Percentiles rank a stretch among this genome's conserved stretches.
phyloP scores from a whole-genome alignment of 2,329 filamentous ascomycete species.

The Penicillium sp. region DNA sequence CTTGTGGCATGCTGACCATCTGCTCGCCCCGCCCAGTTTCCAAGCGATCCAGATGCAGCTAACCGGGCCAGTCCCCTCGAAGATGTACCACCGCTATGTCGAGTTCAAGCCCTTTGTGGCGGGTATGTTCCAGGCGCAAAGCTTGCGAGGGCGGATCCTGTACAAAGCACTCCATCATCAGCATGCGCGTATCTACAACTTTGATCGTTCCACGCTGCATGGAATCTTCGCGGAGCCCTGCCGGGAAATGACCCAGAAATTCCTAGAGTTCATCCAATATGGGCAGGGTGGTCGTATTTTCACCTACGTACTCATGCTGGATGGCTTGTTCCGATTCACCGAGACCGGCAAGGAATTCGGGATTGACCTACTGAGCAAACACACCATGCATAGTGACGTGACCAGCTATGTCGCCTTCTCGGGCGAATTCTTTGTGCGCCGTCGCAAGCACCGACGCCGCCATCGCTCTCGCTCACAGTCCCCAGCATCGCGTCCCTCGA shows the following conservation, averaged over 20 bases:
- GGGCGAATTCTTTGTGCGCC: slow-evolving; percentile 88
- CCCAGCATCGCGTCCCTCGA: slow-evolving; percentile 12
- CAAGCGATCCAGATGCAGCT: slow-evolving; percentile 92
- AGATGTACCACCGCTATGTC: slow-evolving; percentile 88
- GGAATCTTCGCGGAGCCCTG: slow-evolving; percentile 68
- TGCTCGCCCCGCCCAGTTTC: slow-evolving; percentile 59
- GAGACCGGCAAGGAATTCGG: slow-evolving; percentile 96
- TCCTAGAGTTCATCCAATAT: slow-evolving; percentile 83
- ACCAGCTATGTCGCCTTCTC: slow-evolving; percentile 88
- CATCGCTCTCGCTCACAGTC: slow-evolving; percentile 27
- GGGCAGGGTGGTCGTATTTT: slow-evolving; percentile 85
- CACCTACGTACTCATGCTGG: slow-evolving; percentile 88
- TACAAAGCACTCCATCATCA: slow-evolving; percentile 89
- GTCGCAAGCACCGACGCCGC: slow-evolving; percentile 55
- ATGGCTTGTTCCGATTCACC: slow-evolving; percentile 85
- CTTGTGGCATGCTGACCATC: slow-evolving; percentile 1
- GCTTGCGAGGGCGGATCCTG: slow-evolving; percentile 75
- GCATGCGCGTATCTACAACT: slow-evolving; percentile 87
- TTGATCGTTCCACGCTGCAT: slow-evolving; percentile 72
- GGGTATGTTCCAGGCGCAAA: slow-evolving; percentile 79
- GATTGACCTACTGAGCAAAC: slow-evolving; percentile 89
- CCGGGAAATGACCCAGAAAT: slow-evolving; percentile 71
- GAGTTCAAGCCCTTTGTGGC: slow-evolving; percentile 91
- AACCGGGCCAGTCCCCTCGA: slow-evolving; percentile 74
- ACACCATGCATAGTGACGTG: slow-evolving; percentile 96